phyloP scores from a whole-genome alignment of 495 filamentous ascomycete genomes.

The Xylaria castorea region DNA sequence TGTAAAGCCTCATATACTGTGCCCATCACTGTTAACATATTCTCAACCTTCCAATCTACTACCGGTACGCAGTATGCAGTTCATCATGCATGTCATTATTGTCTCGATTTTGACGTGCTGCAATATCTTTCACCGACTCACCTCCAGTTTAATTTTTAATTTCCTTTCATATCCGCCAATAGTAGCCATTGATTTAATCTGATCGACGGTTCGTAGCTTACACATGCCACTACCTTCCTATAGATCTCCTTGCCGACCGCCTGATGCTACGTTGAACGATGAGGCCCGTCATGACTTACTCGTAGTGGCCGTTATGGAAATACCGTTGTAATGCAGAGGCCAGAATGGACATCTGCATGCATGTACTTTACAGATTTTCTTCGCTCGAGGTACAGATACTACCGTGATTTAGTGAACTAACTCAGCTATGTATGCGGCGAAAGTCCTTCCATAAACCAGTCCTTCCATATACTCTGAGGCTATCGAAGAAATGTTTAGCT shows the following conservation, averaged over 20 bases:
- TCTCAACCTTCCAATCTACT: neutral
- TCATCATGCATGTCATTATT: slow-evolving; percentile 8
- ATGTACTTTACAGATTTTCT: neutral
- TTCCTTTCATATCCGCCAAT: neutral
- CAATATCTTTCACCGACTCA: neutral
- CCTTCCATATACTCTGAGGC: neutral
- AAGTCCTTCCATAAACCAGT: slow-evolving; percentile 4
- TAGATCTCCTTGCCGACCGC: neutral
- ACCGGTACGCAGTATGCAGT: neutral
- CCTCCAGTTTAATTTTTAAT: neutral
- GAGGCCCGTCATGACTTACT: neutral
- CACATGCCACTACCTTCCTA: neutral
- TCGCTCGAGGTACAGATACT: neutral
- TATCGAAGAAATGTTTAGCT: neutral
- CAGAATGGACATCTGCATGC: neutral
- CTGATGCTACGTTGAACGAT: neutral
- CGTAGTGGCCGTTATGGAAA: neutral
- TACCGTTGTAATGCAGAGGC: neutral
- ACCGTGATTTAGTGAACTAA: neutral
- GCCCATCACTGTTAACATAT: neutral
- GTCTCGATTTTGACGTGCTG: slow-evolving; percentile 8
- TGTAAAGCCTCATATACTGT: neutral
- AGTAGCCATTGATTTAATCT: neutral
- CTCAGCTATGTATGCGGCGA: neutral
- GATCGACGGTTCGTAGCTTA: slow-evolving; percentile 1